These are phyloP conservation scores for Globisporangium heterothallicum DNA, from an alignment of 352 stramenopile genomes.

Conservation along the genomic window DNA sequence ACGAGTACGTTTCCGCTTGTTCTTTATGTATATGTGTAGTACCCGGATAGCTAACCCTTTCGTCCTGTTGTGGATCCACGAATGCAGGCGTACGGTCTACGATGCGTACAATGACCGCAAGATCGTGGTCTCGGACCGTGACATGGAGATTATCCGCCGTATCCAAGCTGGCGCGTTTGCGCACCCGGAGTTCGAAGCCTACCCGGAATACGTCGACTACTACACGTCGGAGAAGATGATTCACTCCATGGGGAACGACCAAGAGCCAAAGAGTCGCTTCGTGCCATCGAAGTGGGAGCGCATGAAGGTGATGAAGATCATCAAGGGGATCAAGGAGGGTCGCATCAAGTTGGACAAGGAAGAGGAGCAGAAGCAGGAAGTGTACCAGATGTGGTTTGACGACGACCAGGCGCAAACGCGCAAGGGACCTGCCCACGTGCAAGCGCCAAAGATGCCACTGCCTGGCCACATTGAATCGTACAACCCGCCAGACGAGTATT, in stretches of 20 bases:
- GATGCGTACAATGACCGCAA: slow-evolving; percentile 98
- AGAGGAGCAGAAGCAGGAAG: slow-evolving; percentile 87
- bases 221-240: slow-evolving; percentile 88
- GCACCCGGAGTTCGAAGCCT: slow-evolving; percentile 90
- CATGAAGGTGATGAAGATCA: slow-evolving; percentile 96
- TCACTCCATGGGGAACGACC: slow-evolving; percentile 82
- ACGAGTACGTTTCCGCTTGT: slow-evolving; percentile 59
- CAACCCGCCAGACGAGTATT: slow-evolving; percentile 98
- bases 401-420: slow-evolving; percentile 84
- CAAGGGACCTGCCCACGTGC: slow-evolving; percentile 94
- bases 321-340: slow-evolving; percentile 96
- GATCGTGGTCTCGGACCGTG: slow-evolving; percentile 93
- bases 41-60: background rate
- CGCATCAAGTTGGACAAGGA: slow-evolving; percentile 91
- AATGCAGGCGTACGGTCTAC: slow-evolving; percentile 91
- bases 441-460: slow-evolving; percentile 96
- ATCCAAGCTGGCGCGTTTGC: slow-evolving; percentile 93
- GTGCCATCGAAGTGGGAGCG: slow-evolving; percentile 97
- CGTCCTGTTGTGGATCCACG: background rate
- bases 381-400: slow-evolving; percentile 92
- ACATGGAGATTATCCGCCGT: slow-evolving; percentile 97
- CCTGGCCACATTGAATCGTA: slow-evolving; percentile 98
- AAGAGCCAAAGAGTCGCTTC: slow-evolving; percentile 92
- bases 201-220: slow-evolving; percentile 88
- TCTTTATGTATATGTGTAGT: slow-evolving; percentile 1